Evolutionary conservation across 306 rosid species (phyloP).

Genomic region (Gastrolobium bilobum): DNA sequence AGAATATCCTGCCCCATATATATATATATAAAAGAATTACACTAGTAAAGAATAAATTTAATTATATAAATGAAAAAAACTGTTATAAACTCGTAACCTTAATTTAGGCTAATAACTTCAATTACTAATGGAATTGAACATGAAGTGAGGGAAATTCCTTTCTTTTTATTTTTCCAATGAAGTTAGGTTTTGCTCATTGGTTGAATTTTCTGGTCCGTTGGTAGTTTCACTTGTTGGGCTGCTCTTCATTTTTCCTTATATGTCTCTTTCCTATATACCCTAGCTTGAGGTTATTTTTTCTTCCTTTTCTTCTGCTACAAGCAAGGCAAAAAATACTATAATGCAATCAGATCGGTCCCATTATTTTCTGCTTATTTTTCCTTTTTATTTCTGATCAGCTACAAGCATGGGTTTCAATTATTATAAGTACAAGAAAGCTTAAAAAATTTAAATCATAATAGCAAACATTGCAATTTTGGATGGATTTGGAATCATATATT

Average conservation of each 20-base stretch:
- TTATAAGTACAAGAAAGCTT: neutral
- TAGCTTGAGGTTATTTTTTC: neutral
- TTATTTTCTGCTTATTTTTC: neutral
- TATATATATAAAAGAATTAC: too few species aligned
- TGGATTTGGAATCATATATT: conserved; percentile 40
- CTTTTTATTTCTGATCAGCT: neutral
- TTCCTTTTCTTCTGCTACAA: conserved; percentile 8
- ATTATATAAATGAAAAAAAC: too few species aligned
- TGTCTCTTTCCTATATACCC: conserved; percentile 5
- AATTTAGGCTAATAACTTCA: neutral
- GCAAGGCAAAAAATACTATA: neutral
- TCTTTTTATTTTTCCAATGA: neutral
- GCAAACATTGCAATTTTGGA: conserved; percentile 43
- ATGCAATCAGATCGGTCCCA: neutral
- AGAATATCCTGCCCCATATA: too few species aligned
- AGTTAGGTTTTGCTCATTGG: neutral
- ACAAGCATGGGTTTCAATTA: conserved; percentile 1
- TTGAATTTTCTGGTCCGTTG: neutral
- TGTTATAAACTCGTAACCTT: too few species aligned
- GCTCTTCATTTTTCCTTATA: neutral
- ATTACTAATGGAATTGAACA: neutral
- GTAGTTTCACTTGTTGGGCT: conserved; percentile 22
- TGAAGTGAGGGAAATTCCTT: neutral
- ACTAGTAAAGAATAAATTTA: too few species aligned
- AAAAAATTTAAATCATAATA: neutral